phyloP scores from a whole-genome alignment of 768 basidiomycete genomes.

The Rhodotorula graminis region DNA sequence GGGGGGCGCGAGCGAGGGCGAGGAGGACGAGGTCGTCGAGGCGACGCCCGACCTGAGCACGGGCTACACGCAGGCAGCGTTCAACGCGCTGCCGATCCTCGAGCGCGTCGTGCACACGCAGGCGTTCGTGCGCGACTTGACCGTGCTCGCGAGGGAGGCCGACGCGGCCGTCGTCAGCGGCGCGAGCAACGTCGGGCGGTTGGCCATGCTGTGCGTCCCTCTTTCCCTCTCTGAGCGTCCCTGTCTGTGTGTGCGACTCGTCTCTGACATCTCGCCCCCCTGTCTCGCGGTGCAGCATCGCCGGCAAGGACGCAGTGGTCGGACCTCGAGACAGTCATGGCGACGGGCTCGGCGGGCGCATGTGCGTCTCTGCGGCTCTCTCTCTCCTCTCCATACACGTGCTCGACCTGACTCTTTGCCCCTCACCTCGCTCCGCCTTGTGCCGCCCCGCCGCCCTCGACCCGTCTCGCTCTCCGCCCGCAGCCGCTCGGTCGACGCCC shows the following conservation, averaged over 20 bases:
- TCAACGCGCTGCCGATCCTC: conserved; percentile 23
- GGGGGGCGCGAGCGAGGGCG: no score
- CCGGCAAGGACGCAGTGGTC: conserved; percentile 16
- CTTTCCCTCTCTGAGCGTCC: not conserved
- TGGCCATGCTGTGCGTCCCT: conserved; percentile 30
- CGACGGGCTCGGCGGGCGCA: conserved; percentile 6
- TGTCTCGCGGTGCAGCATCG: conserved; percentile 3
- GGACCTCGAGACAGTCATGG: not conserved
- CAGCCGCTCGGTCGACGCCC: conserved; percentile 33
- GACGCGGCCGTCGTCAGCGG: conserved; percentile 31
- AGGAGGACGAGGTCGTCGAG: not conserved
- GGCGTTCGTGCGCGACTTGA: conserved; percentile 27
- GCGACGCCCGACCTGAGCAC: not conserved
- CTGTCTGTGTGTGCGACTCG: no score
- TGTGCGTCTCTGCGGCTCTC: conserved; percentile 6
- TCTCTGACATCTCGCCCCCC: not conserved
- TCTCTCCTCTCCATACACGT: not conserved
- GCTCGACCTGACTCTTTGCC: not conserved
- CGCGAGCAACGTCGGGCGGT: conserved; percentile 28
- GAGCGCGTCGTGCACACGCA: conserved; percentile 20
- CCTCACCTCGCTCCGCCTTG: not conserved
- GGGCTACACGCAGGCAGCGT: conserved; percentile 22
- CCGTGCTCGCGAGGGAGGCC: conserved; percentile 14
- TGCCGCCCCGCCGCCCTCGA: not conserved
- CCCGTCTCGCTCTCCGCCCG: no score